A percentile compares a stretch with the other conserved stretches of the same genome.
phyloP scores from a whole-genome alignment of 164 flowering plant genomes.

The Chloranthus sessilifolius region DNA sequence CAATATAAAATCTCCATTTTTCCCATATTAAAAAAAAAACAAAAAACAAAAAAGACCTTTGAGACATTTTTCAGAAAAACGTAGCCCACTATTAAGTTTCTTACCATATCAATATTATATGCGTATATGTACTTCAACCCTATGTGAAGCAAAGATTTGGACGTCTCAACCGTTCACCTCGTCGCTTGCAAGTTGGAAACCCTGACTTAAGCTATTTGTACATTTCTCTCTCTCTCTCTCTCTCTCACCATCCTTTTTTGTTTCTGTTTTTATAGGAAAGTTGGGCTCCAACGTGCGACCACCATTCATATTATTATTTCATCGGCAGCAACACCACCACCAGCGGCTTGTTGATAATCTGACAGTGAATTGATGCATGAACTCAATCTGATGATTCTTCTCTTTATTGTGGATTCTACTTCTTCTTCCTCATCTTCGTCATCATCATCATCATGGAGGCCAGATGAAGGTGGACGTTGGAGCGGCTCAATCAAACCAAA shows the following conservation, averaged over 20 bases:
- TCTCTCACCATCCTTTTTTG: neutral
- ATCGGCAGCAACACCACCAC: neutral
- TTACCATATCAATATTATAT: too few relatives aligned
- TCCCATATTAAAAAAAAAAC: too few relatives aligned
- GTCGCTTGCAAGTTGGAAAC: too few relatives aligned
- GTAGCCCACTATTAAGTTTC: too few relatives aligned
- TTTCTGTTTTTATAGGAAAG: neutral
- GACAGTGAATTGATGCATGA: too few relatives aligned
- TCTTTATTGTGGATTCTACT: neutral
- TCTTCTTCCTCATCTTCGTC: neutral
- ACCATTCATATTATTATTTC: neutral
- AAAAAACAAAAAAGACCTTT: too few relatives aligned
- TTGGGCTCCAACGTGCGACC: neutral
- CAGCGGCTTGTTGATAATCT: neutral
- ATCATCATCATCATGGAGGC: too few relatives aligned
- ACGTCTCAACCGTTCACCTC: slow-evolving; percentile 34
- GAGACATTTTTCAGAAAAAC: too few relatives aligned
- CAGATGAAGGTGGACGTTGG: slow-evolving; percentile 42
- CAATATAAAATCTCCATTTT: too few relatives aligned
- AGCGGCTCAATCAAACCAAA: slow-evolving; percentile 62
- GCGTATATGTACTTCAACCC: too few relatives aligned
- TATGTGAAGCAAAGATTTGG: slow-evolving; percentile 26
- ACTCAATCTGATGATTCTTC: neutral
- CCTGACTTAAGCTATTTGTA: neutral
- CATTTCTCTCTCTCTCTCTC: neutral